Base-by-base conservation (phyloP, 1,139 yeast genomes). In the Taphrina deformans region DNA sequence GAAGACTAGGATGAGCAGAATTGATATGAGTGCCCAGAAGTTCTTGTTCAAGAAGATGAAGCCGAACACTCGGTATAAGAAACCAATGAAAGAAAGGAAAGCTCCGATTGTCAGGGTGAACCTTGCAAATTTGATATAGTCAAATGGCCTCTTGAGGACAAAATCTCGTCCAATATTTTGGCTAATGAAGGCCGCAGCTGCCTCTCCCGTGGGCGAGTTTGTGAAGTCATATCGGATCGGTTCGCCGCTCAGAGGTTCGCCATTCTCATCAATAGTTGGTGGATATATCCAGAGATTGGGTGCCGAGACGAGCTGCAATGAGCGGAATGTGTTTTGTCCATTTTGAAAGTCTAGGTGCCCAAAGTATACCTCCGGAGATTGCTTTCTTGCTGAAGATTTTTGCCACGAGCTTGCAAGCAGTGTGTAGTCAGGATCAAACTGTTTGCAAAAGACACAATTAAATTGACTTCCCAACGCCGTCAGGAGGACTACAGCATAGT, bases 391-490 rank as follows among this genome's bases (percentile, higher is more conserved):
- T 71, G 81, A 84, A 55, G 80, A 81, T 44, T 72, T 67, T 50
- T 73, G 72, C 85, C 86, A 86, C 73, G 92, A 87, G 44, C 83
- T 77, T 31, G 85, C 86, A 56, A 91, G 80, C 58, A 79, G 79
- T 24, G 82, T 78, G 72, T 77, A 89, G 59, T 83, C 84, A 0
- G 97, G 96, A 44, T 82, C 84, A 71, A 89, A 82, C 59, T 55
- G 53, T 18, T 58, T 62, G 80, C 99, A 93, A 67, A 89, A 79
- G 1, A 80, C 79, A 77, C 99, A 93, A 40, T 89, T 89, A 73
- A 90, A 82, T 70, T 84, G 85, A 0, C 89, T 79, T 44, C 85
- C 81, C 18, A 86, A 83, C 1, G 97, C 91, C 0, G 97, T 88
- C 70, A 93, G 77, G 65, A 88, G 79, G 50, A 86, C 75, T 27